A percentile compares a stretch with the other conserved stretches of the same genome.
These are phyloP conservation scores for Didymella segeticola DNA, from an alignment of 2,329 filamentous ascomycete species.

Conservation along the genomic window DNA sequence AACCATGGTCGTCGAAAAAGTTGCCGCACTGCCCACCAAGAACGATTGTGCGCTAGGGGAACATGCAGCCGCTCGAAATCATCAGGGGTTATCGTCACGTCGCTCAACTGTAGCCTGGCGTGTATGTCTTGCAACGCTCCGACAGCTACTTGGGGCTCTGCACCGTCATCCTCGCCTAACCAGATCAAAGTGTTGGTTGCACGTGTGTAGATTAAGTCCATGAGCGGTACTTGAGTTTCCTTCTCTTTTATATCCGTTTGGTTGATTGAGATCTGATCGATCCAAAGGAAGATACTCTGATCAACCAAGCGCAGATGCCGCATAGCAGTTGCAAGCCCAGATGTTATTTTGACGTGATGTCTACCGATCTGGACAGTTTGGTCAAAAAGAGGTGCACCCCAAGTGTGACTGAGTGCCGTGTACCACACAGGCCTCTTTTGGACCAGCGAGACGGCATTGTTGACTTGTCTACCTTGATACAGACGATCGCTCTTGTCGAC, in stretches of 20 bases:
- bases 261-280: conserved; percentile 34
- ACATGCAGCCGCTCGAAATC: background rate
- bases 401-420: conserved; percentile 33
- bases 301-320: conserved; percentile 20
- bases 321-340: conserved; percentile 27
- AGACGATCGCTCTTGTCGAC: background rate
- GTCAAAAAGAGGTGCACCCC: conserved; percentile 30
- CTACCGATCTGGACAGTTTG: conserved; percentile 16
- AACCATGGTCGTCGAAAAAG: conserved; percentile 31
- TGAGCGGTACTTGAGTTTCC: conserved; percentile 33
- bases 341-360: conserved; percentile 22
- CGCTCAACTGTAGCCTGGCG: background rate
- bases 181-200: conserved; percentile 39
- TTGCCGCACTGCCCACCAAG: conserved; percentile 25
- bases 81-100: background rate
- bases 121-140: background rate
- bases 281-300: conserved; percentile 32
- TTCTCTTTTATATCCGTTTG: conserved; percentile 32
- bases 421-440: conserved; percentile 27
- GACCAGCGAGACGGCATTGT: conserved; percentile 27
- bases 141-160: conserved; percentile 19
- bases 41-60: background rate
- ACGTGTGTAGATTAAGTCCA: conserved; percentile 33
- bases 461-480: background rate
- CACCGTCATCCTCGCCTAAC: conserved; percentile 30